Evolutionary conservation across 1,284 basidiomycete species (phyloP).

Genomic region (Malassezia dermatis): DNA sequence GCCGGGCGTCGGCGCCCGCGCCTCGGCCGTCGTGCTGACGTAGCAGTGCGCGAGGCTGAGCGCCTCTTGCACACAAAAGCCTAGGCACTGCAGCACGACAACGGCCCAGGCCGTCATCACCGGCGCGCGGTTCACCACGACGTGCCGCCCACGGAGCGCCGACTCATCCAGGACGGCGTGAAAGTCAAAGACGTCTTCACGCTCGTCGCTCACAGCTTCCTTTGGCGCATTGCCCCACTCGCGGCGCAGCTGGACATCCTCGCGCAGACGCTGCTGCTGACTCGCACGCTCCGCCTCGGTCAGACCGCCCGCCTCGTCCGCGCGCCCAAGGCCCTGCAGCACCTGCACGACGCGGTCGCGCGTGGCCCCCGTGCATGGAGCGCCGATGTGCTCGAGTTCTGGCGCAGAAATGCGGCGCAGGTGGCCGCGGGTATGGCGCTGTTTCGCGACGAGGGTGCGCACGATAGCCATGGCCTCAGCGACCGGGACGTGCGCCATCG

Average conservation of each 20-base stretch:
- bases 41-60: conserved; percentile 82
- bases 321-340: not conserved
- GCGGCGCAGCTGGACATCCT: conserved; percentile 5
- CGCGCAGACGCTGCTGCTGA: conserved; percentile 2
- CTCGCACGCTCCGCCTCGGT: conserved; percentile 6
- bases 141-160: conserved; percentile 51
- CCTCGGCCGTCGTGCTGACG: conserved; percentile 76
- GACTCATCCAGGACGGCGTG: conserved; percentile 26
- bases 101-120: conserved; percentile 88
- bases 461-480: conserved; percentile 10
- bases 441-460: not conserved
- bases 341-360: conserved; percentile 13
- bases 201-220: not conserved
- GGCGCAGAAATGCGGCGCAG: conserved; percentile 14
- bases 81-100: conserved; percentile 69
- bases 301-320: conserved; percentile 4
- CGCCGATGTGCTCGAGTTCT: conserved; percentile 11
- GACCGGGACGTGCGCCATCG: conserved; percentile 2
- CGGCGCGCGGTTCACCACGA: conserved; percentile 78
- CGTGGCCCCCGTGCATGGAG: not conserved
- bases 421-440: conserved; percentile 4
- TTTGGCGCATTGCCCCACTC: conserved; percentile 6
- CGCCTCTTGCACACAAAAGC: conserved; percentile 75
- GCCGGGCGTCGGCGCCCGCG: conserved; percentile 60
- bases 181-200: conserved; percentile 18